These are phyloP conservation scores for Thalassia testudinum DNA, from an alignment of 116 monocot species.

Conservation along the genomic window DNA sequence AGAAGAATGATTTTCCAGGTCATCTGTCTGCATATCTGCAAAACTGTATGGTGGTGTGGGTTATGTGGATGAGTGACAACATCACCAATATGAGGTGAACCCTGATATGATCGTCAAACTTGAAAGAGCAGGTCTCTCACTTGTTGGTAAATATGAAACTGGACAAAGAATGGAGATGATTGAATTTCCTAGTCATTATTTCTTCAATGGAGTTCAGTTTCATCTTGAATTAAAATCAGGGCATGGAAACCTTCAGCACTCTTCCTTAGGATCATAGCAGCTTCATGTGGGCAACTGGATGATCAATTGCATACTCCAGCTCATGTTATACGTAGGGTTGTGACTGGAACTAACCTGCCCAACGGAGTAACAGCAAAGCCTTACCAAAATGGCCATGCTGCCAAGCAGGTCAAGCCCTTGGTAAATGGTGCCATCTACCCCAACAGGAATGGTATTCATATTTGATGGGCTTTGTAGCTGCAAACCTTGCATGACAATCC, in stretches of 20 bases:
- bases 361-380: slow-evolving; percentile 9
- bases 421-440: slow-evolving; percentile 15
- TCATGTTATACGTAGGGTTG: no score
- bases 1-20: slow-evolving; percentile 65
- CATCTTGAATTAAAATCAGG: slow-evolving; percentile 98
- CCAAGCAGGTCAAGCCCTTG: slow-evolving; percentile 7
- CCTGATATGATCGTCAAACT: slow-evolving; percentile 71
- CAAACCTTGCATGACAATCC: no score
- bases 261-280: slow-evolving; percentile 75
- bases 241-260: slow-evolving; percentile 81
- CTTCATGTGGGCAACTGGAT: slow-evolving; percentile 43
- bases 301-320: slow-evolving; percentile 14
- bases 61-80: slow-evolving; percentile 78
- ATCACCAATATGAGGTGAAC: slow-evolving; percentile 94
- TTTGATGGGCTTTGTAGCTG: no score
- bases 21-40: slow-evolving; percentile 46
- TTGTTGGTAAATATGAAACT: slow-evolving; percentile 87
- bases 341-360: no score
- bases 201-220: slow-evolving; percentile 82
- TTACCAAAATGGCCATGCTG: slow-evolving; percentile 13
- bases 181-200: slow-evolving; percentile 73
- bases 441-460: slow-evolving; percentile 26
- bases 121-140: slow-evolving; percentile 63
- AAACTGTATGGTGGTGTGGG: slow-evolving; percentile 64
- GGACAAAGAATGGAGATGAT: slow-evolving; percentile 90